phyloP scores from a whole-genome alignment of 2,329 filamentous ascomycete genomes.

The Colletotrichum scovillei region DNA sequence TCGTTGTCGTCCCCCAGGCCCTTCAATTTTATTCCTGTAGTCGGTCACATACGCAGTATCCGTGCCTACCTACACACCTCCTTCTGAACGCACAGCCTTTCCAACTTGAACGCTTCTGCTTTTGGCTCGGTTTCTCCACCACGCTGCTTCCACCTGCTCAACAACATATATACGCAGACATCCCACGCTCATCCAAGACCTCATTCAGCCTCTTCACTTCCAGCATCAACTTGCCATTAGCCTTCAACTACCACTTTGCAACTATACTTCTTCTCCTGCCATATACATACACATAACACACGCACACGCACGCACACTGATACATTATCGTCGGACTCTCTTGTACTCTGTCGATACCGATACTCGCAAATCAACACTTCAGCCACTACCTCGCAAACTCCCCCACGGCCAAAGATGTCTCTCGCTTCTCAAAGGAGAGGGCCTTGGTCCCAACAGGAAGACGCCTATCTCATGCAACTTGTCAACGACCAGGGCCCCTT shows the following conservation, averaged over 20 bases:
- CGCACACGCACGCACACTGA: neutral
- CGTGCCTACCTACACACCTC: neutral
- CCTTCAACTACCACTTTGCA: neutral
- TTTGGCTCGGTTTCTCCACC: slow-evolving; percentile 26
- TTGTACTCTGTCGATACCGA: neutral
- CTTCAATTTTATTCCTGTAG: slow-evolving; percentile 30
- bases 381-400: neutral
- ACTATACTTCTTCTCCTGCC: neutral
- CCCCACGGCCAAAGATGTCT: neutral
- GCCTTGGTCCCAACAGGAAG: slow-evolving; percentile 85
- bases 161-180: slow-evolving; percentile 30
- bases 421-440: slow-evolving; percentile 63
- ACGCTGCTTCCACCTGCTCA: slow-evolving; percentile 33
- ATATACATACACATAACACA: slow-evolving; percentile 9
- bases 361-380: neutral
- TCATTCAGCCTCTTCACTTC: slow-evolving; percentile 2
- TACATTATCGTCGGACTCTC: neutral
- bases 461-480: slow-evolving; percentile 75
- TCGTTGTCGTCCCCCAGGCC: slow-evolving; percentile 10
- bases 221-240: neutral
- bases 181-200: slow-evolving; percentile 22
- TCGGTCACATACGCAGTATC: slow-evolving; percentile 6
- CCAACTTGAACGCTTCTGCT: slow-evolving; percentile 5
- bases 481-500: slow-evolving; percentile 78
- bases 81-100: slow-evolving; percentile 25